Base-by-base conservation (phyloP, 2,329 filamentous ascomycete genomes). In the Thelonectria blattea region DNA sequence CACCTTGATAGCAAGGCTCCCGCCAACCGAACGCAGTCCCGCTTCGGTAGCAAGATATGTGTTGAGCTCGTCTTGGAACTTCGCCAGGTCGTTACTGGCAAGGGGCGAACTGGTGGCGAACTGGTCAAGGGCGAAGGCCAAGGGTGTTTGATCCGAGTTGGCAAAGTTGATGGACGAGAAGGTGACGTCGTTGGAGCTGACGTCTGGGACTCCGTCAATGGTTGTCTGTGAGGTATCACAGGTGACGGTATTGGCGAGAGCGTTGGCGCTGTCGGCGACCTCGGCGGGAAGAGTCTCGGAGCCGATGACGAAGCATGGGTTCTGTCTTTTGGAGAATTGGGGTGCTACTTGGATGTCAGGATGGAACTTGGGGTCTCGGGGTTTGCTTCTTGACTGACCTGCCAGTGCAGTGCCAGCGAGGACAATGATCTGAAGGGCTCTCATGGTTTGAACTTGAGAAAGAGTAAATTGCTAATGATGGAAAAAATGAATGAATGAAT, bases 11-110 rank as follows among this genome's bases (percentile, higher is more conserved):
- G 78, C 81, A 17, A 88, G 74, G 56, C 69, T 78, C 2, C 85
- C 85, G 10, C 79, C 81, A 7, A 80, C 79, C 20, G 81, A 83
- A 18, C 85, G 77, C 50, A 88, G 76, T 1, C 83, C 85, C 1
- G 83, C 84, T 72, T 88, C 85, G 5, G 85, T 88, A 0, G 85
- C 85, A 3, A 83, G 73, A 67, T 88, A 88, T 10, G 81, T 80
- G 68, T 86, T 80, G 45, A 87, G 78, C 62, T 78, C 70, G 67
- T 85, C 75, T 70, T 85, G 77, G 74, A 87, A 86, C 18, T 73
- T 73, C 5, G 75, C 71, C 14, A 88, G 78, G 67, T 87, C 76
- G 43, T 78, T 80, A 63, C 69, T 64, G 7, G 82, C 80, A 12
- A 87, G 76, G 1, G 81, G 79, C 3, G 75, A 71, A 0, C 78